These are phyloP conservation scores for Coriaria nepalensis DNA, from an alignment of 306 rosid species.

Conservation along the genomic window DNA sequence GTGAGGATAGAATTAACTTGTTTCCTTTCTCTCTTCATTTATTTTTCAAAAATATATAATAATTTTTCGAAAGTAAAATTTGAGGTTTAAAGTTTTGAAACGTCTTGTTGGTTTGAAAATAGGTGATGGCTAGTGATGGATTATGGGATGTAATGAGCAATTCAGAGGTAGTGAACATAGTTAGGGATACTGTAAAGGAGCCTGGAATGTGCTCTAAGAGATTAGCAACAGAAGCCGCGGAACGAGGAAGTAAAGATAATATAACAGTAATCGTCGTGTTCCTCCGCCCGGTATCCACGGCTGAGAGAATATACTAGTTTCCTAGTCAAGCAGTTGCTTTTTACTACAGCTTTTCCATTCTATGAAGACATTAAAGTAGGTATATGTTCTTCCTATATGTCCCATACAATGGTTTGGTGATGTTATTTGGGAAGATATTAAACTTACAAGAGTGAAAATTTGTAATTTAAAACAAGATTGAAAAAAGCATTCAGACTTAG, in stretches of 20 bases:
- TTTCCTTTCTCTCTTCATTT: neutral
- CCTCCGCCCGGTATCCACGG: slow-evolving; percentile 61
- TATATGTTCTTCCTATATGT: too few species aligned
- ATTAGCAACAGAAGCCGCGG: slow-evolving; percentile 79
- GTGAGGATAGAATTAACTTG: slow-evolving; percentile 20
- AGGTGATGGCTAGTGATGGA: slow-evolving; percentile 97
- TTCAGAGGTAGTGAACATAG: slow-evolving; percentile 46
- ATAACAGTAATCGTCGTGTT: slow-evolving; percentile 75
- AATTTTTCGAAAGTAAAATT: too few species aligned
- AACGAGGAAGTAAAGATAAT: slow-evolving; percentile 85
- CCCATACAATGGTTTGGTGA: too few species aligned
- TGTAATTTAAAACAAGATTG: too few species aligned
- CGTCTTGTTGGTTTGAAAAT: slow-evolving; percentile 1
- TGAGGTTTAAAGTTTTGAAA: neutral
- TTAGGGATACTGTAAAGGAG: slow-evolving; percentile 78
- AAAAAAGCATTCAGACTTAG: too few species aligned
- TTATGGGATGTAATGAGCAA: slow-evolving; percentile 81
- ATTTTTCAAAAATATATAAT: too few species aligned
- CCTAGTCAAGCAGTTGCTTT: neutral
- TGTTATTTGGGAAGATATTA: too few species aligned
- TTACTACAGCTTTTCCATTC: too few species aligned
- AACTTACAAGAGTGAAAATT: too few species aligned
- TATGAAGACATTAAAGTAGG: too few species aligned
- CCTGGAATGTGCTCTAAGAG: slow-evolving; percentile 92
- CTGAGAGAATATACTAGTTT: slow-evolving; percentile 75